Conservation (phyloP, 371 early-diverging fungal species). For the Mycotypha africana region DNA sequence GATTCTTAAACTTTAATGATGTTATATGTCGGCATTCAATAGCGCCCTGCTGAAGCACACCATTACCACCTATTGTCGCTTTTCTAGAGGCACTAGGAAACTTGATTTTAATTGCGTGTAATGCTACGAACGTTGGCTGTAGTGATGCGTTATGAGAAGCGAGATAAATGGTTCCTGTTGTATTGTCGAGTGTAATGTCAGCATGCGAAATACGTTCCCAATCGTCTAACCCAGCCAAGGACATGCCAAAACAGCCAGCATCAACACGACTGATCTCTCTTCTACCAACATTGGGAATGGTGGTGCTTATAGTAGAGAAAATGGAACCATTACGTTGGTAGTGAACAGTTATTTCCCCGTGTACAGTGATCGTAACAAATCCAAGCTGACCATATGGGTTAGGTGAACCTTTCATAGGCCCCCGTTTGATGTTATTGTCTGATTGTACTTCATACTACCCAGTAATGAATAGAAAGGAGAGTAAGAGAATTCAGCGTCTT, state of each 20-base stretch:
- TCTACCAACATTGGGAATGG: constrained; percentile 25
- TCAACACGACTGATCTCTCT: constrained; percentile 21
- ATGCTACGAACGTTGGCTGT: constrained; percentile 20
- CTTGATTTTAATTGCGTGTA: constrained; percentile 26
- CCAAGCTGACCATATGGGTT: constrained; percentile 39
- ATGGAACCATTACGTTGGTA: constrained; percentile 36
- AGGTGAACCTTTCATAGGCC: constrained; percentile 24
- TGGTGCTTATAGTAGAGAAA: constrained; percentile 32
- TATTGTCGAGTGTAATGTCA: constrained; percentile 16
- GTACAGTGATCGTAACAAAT: constrained; percentile 33
- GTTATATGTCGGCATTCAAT: constrained; percentile 9
- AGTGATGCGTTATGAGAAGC: constrained; percentile 29
- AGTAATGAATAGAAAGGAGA: neutral
- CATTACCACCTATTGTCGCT: too few relatives aligned
- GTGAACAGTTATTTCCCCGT: constrained; percentile 40
- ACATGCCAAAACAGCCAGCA: constrained; percentile 35
- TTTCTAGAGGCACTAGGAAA: constrained; percentile 17
- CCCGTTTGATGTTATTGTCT: constrained; percentile 11
- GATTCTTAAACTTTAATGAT: neutral
- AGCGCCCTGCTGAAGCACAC: constrained; percentile 7
- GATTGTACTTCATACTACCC: constrained; percentile 13
- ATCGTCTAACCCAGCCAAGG: constrained; percentile 23
- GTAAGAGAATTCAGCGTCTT: too few relatives aligned
- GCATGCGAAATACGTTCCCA: constrained; percentile 47
- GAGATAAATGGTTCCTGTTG: constrained; percentile 28